Percentiles rank a stretch among this genome's conserved stretches.
phyloP scores from a whole-genome alignment of 371 early-diverging fungal species.

The Apophysomyces ossiformis region DNA sequence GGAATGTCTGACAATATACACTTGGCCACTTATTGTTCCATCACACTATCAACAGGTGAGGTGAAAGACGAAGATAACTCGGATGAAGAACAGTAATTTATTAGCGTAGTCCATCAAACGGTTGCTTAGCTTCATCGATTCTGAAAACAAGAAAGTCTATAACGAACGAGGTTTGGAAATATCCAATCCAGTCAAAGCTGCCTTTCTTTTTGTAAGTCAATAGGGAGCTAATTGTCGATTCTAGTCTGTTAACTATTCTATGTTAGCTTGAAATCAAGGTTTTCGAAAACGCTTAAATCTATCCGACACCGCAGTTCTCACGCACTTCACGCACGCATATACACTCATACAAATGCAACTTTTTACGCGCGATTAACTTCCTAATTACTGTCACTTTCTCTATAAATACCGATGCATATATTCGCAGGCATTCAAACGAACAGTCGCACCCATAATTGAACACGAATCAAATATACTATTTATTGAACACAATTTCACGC shows the following conservation, averaged over 20 bases:
- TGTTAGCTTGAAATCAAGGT: slow-evolving; percentile 23
- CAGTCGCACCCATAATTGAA: no score
- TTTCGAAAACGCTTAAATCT: slow-evolving; percentile 2
- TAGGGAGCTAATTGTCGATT: no score
- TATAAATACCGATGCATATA: no score
- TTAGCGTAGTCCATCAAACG: slow-evolving; percentile 35
- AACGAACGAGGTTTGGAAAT: slow-evolving; percentile 40
- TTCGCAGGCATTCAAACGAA: no score
- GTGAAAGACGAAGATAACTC: neutral
- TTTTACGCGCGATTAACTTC: neutral
- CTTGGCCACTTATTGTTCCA: slow-evolving; percentile 50
- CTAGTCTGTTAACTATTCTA: neutral
- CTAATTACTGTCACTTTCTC: no score
- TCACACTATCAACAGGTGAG: slow-evolving; percentile 54
- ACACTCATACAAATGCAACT: neutral
- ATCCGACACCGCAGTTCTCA: neutral
- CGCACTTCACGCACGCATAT: neutral
- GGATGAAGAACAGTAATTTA: neutral
- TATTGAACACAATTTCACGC: no score
- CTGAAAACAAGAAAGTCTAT: slow-evolving; percentile 44
- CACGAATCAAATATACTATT: no score
- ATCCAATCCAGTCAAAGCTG: slow-evolving; percentile 49
- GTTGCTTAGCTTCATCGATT: slow-evolving; percentile 43
- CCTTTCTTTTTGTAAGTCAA: slow-evolving; percentile 54
- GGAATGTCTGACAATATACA: slow-evolving; percentile 49